Percentiles rank a stretch among this genome's conserved stretches.
Evolutionary conservation across 257 asterid species (phyloP).

Genomic region (Euphrasia confusa): DNA sequence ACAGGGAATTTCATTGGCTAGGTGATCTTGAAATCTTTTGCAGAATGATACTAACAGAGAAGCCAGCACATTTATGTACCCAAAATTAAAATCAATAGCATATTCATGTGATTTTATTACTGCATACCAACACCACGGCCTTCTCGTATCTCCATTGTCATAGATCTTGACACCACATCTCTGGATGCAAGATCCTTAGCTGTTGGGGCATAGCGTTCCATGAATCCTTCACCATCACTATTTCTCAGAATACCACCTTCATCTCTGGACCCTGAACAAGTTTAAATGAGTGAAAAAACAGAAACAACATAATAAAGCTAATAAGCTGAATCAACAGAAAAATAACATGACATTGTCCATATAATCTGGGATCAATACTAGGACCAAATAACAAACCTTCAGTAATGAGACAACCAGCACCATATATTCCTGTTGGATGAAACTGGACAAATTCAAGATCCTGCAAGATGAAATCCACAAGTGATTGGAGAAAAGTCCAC

Average conservation of each 20-base stretch:
- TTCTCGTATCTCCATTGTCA: constrained; percentile 99
- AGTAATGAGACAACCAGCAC: constrained; percentile 98
- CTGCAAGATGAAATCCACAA: constrained; percentile 37
- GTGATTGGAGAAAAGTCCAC: constrained; percentile 17
- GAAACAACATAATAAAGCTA: constrained; percentile 11
- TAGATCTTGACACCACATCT: constrained; percentile 95
- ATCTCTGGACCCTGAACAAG: constrained; percentile 82
- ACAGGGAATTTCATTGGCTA: background rate
- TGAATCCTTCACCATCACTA: constrained; percentile 97
- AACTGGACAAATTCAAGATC: constrained; percentile 98
- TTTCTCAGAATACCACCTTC: constrained; percentile 98
- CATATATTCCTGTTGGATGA: constrained; percentile 97
- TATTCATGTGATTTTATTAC: background rate
- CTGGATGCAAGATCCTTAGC: constrained; percentile 99
- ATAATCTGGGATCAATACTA: background rate
- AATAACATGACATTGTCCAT: background rate
- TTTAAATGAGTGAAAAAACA: constrained; percentile 6
- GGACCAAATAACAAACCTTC: constrained; percentile 53
- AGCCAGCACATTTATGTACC: constrained; percentile 10
- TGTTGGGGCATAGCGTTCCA: constrained; percentile 98
- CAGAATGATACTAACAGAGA: constrained; percentile 2
- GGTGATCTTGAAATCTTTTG: background rate
- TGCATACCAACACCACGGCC: constrained; percentile 97
- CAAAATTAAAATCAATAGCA: constrained; percentile 19
- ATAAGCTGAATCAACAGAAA: constrained; percentile 9